These are phyloP conservation scores for Fusarium sp. DNA, from an alignment of 2,329 filamentous ascomycete genomes.

Conservation along the genomic window DNA sequence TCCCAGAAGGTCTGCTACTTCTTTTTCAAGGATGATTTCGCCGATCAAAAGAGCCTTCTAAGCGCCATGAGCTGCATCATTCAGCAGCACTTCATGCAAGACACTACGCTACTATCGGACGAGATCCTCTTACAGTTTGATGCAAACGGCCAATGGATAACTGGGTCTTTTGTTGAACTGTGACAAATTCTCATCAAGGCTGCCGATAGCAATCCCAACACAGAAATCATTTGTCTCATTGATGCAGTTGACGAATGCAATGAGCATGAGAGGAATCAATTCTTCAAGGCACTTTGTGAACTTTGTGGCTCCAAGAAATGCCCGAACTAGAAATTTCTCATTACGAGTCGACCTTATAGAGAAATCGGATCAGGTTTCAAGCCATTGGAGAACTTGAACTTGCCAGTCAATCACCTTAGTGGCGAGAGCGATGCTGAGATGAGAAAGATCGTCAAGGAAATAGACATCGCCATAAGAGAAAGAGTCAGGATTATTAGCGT, in stretches of 20 bases:
- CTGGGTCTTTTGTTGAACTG: background rate
- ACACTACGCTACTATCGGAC: background rate
- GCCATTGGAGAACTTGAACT: background rate
- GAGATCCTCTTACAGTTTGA: background rate
- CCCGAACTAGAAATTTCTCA: background rate
- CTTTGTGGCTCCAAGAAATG: background rate
- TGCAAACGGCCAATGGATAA: background rate
- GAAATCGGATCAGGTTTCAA: background rate
- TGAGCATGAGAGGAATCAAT: background rate
- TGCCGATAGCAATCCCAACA: rapidly evolving
- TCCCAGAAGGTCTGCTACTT: background rate
- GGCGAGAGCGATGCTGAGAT: background rate
- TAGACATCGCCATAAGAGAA: background rate
- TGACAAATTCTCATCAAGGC: background rate
- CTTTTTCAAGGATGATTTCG: background rate
- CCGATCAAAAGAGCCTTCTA: background rate
- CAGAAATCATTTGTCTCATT: background rate
- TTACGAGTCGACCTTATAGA: background rate
- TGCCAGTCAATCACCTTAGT: background rate
- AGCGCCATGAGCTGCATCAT: background rate
- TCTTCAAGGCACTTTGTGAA: background rate
- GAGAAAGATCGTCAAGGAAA: background rate
- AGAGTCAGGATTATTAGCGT: rapidly evolving
- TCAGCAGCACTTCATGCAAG: background rate
- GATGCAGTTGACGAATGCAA: background rate